Percentiles rank a stretch among this genome's conserved stretches.
These are phyloP conservation scores for Cylindrodendrum hubeiense DNA, from an alignment of 2,329 filamentous ascomycete species.

Conservation along the genomic window DNA sequence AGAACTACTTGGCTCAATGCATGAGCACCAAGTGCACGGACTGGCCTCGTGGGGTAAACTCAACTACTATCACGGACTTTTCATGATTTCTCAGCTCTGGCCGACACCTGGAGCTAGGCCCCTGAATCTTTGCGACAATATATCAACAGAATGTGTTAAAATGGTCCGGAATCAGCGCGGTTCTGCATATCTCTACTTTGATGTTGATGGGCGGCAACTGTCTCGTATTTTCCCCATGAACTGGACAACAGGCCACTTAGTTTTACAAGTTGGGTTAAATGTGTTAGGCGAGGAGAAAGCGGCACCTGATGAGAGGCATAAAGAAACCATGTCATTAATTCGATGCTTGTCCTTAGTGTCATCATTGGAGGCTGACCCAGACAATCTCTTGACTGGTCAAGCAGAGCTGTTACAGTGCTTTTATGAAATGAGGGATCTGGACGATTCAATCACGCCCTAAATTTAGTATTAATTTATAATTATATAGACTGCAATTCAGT, in stretches of 20 bases:
- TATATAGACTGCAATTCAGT: too few relatives aligned
- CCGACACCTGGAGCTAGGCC: slow-evolving; percentile 8
- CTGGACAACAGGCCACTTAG: slow-evolving; percentile 11
- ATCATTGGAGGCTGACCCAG: slow-evolving; percentile 15
- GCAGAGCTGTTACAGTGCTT: background rate
- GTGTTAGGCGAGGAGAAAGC: background rate
- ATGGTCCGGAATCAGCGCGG: background rate
- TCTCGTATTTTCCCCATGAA: slow-evolving; percentile 14
- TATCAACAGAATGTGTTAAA: background rate
- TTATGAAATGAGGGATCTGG: background rate
- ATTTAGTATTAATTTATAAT: too few relatives aligned
- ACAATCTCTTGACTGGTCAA: slow-evolving; percentile 17
- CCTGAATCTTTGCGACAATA: background rate
- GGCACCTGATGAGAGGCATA: background rate
- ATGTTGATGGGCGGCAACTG: background rate
- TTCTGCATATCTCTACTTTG: background rate
- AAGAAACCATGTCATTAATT: background rate
- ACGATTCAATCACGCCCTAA: too few relatives aligned
- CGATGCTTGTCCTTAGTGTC: slow-evolving; percentile 1
- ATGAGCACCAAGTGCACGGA: background rate
- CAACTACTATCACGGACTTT: slow-evolving; percentile 18
- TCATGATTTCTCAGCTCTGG: slow-evolving; percentile 18
- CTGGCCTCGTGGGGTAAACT: slow-evolving; percentile 15
- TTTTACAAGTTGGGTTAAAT: slow-evolving; percentile 6
- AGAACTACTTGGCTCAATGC: background rate